Percentiles rank a stretch among this genome's conserved stretches.
These are phyloP conservation scores for Lodderomyces orthopsilosis DNA, from an alignment of 1,139 yeast genomes.

Conservation along the genomic window DNA sequence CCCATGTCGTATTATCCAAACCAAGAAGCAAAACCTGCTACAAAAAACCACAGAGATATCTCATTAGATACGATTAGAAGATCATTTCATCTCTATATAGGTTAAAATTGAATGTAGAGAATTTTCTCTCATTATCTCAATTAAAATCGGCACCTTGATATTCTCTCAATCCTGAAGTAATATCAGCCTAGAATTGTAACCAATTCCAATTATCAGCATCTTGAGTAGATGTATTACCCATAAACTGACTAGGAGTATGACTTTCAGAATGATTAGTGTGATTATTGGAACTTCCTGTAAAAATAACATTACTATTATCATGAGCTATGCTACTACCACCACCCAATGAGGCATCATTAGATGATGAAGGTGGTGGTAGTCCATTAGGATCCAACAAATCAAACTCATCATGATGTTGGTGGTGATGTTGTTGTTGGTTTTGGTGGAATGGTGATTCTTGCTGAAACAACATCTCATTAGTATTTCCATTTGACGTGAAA, in stretches of 20 bases:
- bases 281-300: background rate
- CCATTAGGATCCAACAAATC: constrained; percentile 14
- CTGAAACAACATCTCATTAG: constrained; percentile 4
- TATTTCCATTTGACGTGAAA: constrained; percentile 20
- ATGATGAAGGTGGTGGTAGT: constrained; percentile 7
- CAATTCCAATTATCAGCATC: constrained; percentile 24
- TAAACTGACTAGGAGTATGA: background rate
- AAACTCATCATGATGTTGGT: constrained; percentile 14
- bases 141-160: no score
- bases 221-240: background rate
- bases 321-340: background rate
- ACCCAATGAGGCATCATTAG: background rate
- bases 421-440: constrained; percentile 3
- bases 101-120: no score
- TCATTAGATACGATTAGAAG: background rate
- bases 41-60: background rate
- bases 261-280: constrained; percentile 12
- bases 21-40: no score
- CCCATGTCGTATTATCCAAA: no score
- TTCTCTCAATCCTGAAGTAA: no score
- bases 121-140: no score
- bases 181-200: constrained; percentile 24
- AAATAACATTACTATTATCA: background rate
- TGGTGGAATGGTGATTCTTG: background rate
- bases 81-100: no score